Evolutionary conservation across 108 stramenopile genomes (phyloP).

Genomic region (Pseudonitzschia delicatissima): DNA sequence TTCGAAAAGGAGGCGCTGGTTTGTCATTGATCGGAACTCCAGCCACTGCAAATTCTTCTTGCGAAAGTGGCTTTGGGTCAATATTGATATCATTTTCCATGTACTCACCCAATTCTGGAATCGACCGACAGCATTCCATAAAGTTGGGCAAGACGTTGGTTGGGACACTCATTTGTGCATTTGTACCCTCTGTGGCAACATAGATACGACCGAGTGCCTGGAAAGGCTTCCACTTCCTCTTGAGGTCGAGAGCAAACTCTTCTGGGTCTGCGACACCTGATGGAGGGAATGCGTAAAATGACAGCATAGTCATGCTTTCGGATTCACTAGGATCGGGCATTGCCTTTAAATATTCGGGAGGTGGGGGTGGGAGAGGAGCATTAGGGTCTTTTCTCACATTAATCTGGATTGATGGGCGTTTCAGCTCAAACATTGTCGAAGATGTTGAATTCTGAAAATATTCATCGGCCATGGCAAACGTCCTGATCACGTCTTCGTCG

Average conservation of each 20-base stretch:
- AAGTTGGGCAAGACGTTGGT: slow-evolving; percentile 75
- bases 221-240: slow-evolving; percentile 81
- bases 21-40: slow-evolving; percentile 47
- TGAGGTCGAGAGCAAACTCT: slow-evolving; percentile 52
- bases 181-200: slow-evolving; percentile 92
- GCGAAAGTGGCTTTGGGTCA: slow-evolving; percentile 67
- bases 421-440: slow-evolving; percentile 22
- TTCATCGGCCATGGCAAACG: slow-evolving; percentile 63
- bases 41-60: slow-evolving; percentile 61
- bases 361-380: slow-evolving; percentile 75
- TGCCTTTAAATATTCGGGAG: slow-evolving; percentile 59
- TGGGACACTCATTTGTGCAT: slow-evolving; percentile 97
- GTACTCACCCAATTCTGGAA: slow-evolving; percentile 66
- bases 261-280: slow-evolving; percentile 64
- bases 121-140: slow-evolving; percentile 50
- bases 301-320: slow-evolving; percentile 84
- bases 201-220: slow-evolving; percentile 90
- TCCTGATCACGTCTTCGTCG: slow-evolving; percentile 69
- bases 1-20: slow-evolving; percentile 79
- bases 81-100: slow-evolving; percentile 91
- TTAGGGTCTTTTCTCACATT: slow-evolving; percentile 81
- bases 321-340: slow-evolving; percentile 71
- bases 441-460: slow-evolving; percentile 35
- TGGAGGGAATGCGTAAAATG: slow-evolving; percentile 85
- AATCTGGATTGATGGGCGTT: slow-evolving; percentile 72